Evolutionary conservation across 129 eudicot species (phyloP).

Genomic region (Flaveria ramosissima): DNA sequence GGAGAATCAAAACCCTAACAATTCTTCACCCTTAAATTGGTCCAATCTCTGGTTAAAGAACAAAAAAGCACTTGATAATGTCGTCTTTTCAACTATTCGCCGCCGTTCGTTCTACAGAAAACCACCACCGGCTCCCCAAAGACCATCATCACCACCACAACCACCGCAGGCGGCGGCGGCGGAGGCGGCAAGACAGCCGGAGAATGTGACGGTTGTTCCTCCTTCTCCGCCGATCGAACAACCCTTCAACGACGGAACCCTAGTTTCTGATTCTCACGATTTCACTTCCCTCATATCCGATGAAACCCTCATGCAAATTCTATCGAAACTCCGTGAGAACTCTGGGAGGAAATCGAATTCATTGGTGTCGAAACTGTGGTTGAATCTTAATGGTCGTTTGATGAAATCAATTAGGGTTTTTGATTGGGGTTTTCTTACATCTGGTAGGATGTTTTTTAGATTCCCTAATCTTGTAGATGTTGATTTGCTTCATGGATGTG

Average conservation of each 20-base stretch:
- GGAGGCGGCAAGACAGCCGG: not conserved
- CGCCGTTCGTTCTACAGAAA: slow-evolving; percentile 50
- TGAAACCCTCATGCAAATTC: slow-evolving; percentile 47
- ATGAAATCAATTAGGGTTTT: slow-evolving; percentile 53
- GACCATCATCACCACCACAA: slow-evolving; percentile 23
- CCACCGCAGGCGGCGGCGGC: not conserved
- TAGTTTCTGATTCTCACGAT: slow-evolving; percentile 39
- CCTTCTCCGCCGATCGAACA: slow-evolving; percentile 12
- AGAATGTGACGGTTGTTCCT: slow-evolving; percentile 7
- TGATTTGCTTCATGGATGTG: slow-evolving; percentile 54
- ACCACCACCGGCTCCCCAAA: slow-evolving; percentile 31
- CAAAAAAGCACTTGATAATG: slow-evolving; percentile 58
- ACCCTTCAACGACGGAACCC: slow-evolving; percentile 36
- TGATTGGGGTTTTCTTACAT: slow-evolving; percentile 64
- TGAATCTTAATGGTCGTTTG: slow-evolving; percentile 60
- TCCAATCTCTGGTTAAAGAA: slow-evolving; percentile 50
- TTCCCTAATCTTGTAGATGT: slow-evolving; percentile 71
- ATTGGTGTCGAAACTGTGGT: slow-evolving; percentile 70
- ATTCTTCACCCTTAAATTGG: slow-evolving; percentile 41
- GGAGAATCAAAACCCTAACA: slow-evolving; percentile 41
- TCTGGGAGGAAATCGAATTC: slow-evolving; percentile 45
- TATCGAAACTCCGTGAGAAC: slow-evolving; percentile 41
- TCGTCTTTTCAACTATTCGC: slow-evolving; percentile 47
- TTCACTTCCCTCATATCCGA: slow-evolving; percentile 60
- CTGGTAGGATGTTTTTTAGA: slow-evolving; percentile 58